A percentile compares a stretch with the other conserved stretches of the same genome.
Evolutionary conservation across 768 basidiomycete species (phyloP).

Genomic region (Coprinopsis strossmayeri): DNA sequence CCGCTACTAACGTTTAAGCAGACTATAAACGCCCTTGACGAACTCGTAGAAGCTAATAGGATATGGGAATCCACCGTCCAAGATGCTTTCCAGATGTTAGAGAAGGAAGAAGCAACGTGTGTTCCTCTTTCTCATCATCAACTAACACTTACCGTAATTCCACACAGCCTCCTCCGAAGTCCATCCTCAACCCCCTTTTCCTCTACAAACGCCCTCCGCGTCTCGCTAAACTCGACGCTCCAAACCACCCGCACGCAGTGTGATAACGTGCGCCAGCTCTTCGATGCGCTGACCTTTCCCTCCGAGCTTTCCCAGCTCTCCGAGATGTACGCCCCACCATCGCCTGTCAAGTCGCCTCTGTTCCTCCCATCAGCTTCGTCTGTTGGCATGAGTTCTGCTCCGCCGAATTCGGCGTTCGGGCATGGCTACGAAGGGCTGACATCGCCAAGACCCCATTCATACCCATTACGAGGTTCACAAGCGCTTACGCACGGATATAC

Average conservation of each 20-base stretch:
- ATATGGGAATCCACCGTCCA: slow-evolving; percentile 72
- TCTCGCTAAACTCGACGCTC: slow-evolving; percentile 67
- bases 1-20: slow-evolving; percentile 21
- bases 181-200: slow-evolving; percentile 1
- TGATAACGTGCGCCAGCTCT: slow-evolving; percentile 74
- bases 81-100: slow-evolving; percentile 58
- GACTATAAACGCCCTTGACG: slow-evolving; percentile 61
- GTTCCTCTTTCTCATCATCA: slow-evolving; percentile 5
- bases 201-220: slow-evolving; percentile 46
- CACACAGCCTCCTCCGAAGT: neutral
- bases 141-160: neutral
- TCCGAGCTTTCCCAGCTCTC: slow-evolving; percentile 68
- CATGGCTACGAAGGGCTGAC: no score
- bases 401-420: no score
- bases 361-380: slow-evolving; percentile 17
- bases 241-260: slow-evolving; percentile 74
- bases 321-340: slow-evolving; percentile 86
- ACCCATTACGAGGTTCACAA: slow-evolving; percentile 9
- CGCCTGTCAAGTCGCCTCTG: slow-evolving; percentile 35
- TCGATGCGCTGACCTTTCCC: slow-evolving; percentile 70
- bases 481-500: no score
- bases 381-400: no score
- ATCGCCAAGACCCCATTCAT: slow-evolving; percentile 24
- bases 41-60: slow-evolving; percentile 60
- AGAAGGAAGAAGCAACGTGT: slow-evolving; percentile 67